Evolutionary conservation across 1,284 basidiomycete species (phyloP).

Genomic region (Athelia sp.): DNA sequence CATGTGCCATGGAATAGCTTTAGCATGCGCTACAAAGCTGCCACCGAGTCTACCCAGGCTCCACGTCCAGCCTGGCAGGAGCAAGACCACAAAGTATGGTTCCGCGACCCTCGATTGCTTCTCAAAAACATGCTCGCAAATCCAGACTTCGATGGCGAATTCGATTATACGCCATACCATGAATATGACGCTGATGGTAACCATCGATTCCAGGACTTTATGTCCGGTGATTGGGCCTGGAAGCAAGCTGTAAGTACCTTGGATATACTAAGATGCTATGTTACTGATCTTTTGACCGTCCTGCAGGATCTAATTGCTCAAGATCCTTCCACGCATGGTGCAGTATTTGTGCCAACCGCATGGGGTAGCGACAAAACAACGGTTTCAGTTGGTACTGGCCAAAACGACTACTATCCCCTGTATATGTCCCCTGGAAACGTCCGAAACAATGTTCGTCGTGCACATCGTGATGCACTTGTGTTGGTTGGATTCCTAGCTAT

Average conservation of each 20-base stretch:
- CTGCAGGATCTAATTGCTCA: slow-evolving; percentile 13
- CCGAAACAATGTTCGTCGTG: too few species aligned
- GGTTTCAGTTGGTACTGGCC: too few species aligned
- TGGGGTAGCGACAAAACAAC: too few species aligned
- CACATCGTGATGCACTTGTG: too few species aligned
- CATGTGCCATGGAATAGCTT: slow-evolving; percentile 10
- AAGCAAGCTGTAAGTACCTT: slow-evolving; percentile 7
- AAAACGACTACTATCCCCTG: too few species aligned
- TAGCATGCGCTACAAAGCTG: slow-evolving; percentile 5
- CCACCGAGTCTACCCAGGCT: not conserved
- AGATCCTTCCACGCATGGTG: too few species aligned
- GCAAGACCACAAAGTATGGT: slow-evolving; percentile 10
- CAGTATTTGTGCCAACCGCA: too few species aligned
- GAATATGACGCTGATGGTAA: slow-evolving; percentile 5
- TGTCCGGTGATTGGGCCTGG: slow-evolving; percentile 13
- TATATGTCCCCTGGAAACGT: too few species aligned
- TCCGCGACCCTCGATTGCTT: slow-evolving; percentile 2
- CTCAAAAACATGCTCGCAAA: slow-evolving; percentile 9
- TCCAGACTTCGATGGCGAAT: slow-evolving; percentile 9
- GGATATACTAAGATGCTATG: not conserved
- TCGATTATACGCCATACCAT: slow-evolving; percentile 13
- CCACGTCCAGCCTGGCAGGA: slow-evolving; percentile 11
- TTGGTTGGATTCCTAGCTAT: too few species aligned
- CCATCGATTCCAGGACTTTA: slow-evolving; percentile 8
- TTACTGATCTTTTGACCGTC: not conserved